Base-by-base conservation (phyloP, 164 flowering plant genomes). In the Umbilicus rupestris region DNA sequence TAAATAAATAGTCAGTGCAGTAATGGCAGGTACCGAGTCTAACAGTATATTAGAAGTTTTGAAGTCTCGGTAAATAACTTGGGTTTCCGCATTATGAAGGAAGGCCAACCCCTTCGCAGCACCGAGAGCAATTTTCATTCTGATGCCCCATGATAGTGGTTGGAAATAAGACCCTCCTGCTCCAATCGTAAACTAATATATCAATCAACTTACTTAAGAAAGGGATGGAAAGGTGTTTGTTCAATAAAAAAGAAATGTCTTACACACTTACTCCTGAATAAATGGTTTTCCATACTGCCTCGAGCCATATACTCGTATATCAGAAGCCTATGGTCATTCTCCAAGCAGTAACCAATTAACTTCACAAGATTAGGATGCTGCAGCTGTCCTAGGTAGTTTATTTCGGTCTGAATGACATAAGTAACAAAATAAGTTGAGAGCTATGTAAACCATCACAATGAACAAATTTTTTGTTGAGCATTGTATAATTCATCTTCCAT, bases 41-140 rank as follows among this genome's bases (percentile, higher is more conserved):
- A 86, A 83, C 59, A 86, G 66, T 62, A 86, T 82, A 65, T 86
- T 84, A 3, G 87, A 80, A 16, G 87, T 76, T 72, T 83, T 83
- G 71, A 85, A 82, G 74, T 83, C 87, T 22, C 90, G 73, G 65
- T 83, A 82, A 47, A 85, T 85, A 17, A 85, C 84, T 79, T 76
- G 58, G 26, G 80, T 39, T 74, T 82, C 78, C 12, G 80, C 78
- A 72, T 66, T 76, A 66, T 85, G 90, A 73, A 86, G 88, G 71
- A 84, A 86, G 4, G 88, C 90, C 65, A 85, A 86, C 8, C 90
- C 90, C 71, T 62, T 82, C 20, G 88, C 88, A 47, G 90, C 90
- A 64, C 73, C 87, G 73, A 85, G 84, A 50, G 83, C 80, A 45
- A 85, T 68, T 63, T 78, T 79, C 81, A 85, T 73, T 1, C 90